Conservation (phyloP, 1,284 basidiomycete genomes). For the Puccinia hordei region DNA sequence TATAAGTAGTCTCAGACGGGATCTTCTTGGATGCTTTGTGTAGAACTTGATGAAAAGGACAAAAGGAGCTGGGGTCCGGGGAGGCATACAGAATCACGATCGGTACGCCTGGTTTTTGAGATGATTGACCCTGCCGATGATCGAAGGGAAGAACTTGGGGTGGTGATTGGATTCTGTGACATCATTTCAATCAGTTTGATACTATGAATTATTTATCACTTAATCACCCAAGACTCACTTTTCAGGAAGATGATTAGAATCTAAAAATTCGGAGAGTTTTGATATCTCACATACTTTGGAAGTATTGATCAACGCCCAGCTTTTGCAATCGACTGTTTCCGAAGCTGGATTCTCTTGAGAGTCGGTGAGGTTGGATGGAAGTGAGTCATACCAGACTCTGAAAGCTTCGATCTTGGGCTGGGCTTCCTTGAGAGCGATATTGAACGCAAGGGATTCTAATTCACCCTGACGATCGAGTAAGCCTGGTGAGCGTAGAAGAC, state of each 20-base stretch:
- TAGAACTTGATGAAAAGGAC: slow-evolving; percentile 56
- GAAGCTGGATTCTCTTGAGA: background rate
- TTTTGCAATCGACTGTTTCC: slow-evolving; percentile 20
- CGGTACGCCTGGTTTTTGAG: slow-evolving; percentile 62
- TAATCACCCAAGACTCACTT: slow-evolving; percentile 3
- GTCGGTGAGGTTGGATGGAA: slow-evolving; percentile 20
- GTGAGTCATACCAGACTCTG: slow-evolving; percentile 43
- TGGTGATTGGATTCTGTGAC: slow-evolving; percentile 6
- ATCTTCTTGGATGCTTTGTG: slow-evolving; percentile 38
- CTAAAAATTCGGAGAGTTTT: slow-evolving; percentile 20
- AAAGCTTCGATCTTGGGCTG: slow-evolving; percentile 49
- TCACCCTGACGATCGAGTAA: slow-evolving; percentile 35
- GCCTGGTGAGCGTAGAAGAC: slow-evolving; percentile 5
- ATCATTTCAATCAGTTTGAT: background rate
- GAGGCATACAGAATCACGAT: slow-evolving; percentile 70
- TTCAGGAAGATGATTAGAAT: background rate
- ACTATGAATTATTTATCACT: background rate
- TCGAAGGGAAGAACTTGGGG: slow-evolving; percentile 67
- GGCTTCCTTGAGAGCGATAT: slow-evolving; percentile 49
- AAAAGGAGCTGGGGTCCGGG: slow-evolving; percentile 66
- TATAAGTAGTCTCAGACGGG: slow-evolving; percentile 54
- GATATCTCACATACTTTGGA: slow-evolving; percentile 10
- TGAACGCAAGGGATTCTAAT: slow-evolving; percentile 40
- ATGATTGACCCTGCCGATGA: slow-evolving; percentile 71
- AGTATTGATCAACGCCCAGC: slow-evolving; percentile 29